Evolutionary conservation across 192 early-diverging fungal species (phyloP).

Genomic region (Jimgerdemannia lactiflua): DNA sequence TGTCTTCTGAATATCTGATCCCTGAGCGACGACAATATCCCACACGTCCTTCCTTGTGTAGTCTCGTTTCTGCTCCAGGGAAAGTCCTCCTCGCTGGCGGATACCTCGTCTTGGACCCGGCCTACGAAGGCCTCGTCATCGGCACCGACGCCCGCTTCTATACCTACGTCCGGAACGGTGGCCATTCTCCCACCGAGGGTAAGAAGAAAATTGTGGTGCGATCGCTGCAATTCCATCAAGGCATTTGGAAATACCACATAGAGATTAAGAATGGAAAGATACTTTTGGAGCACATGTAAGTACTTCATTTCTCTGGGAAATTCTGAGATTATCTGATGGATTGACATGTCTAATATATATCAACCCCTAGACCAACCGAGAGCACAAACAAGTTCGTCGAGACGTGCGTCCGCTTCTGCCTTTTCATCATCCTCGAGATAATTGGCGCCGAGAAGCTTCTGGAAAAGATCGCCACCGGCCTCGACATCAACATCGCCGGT

Average conservation of each 20-base stretch:
- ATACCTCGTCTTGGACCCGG: conserved; percentile 88
- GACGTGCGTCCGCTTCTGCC: conserved; percentile 42
- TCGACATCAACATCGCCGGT: conserved; percentile 79
- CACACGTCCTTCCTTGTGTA: conserved; percentile 8
- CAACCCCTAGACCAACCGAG: conserved; percentile 9
- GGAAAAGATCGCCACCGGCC: conserved; percentile 33
- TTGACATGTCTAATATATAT: background rate
- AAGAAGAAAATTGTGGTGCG: conserved; percentile 46
- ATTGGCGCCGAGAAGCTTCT: conserved; percentile 22
- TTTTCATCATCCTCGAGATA: conserved; percentile 36
- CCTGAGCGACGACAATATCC: too few relatives aligned
- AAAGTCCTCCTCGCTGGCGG: conserved; percentile 94
- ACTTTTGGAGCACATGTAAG: conserved; percentile 25
- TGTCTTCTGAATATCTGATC: too few relatives aligned
- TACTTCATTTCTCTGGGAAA: background rate
- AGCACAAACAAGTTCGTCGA: conserved; percentile 67
- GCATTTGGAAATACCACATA: conserved; percentile 70
- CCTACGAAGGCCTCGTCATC: conserved; percentile 79
- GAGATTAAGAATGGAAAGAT: conserved; percentile 19
- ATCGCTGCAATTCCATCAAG: conserved; percentile 88
- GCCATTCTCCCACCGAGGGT: conserved; percentile 5
- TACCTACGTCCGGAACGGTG: conserved; percentile 46
- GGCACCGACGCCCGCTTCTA: conserved; percentile 87
- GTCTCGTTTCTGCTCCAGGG: conserved; percentile 86
- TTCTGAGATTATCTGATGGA: background rate